Conservation (phyloP, 805 yeast genomes). For the Saitoella complicata region DNA sequence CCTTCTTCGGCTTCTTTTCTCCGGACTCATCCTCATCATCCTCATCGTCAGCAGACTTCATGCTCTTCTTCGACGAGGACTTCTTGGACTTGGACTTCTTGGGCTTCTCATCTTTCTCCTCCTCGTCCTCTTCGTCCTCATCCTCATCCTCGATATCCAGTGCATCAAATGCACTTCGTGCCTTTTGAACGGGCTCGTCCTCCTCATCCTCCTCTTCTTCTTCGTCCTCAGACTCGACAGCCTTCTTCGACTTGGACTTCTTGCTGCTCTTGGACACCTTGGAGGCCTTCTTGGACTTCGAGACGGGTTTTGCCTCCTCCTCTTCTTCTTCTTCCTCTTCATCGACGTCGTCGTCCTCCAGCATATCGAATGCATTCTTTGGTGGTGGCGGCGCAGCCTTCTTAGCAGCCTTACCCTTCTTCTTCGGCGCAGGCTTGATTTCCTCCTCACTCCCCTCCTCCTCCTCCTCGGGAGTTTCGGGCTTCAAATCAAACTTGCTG, state of each 20-base stretch:
- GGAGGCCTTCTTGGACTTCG: no score
- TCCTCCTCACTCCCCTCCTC: neutral
- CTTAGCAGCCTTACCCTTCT: neutral
- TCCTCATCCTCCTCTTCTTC: no score
- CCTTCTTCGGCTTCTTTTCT: neutral
- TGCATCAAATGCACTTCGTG: no score
- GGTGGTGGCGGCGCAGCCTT: neutral
- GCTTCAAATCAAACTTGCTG: no score
- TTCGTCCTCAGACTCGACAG: no score
- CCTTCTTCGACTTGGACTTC: no score
- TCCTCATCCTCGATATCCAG: neutral
- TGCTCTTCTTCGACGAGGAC: neutral
- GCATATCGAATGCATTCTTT: constrained; percentile 1
- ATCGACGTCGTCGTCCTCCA: constrained; percentile 1
- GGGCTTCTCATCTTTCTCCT: neutral
- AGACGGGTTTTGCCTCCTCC: neutral
- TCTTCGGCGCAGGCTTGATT: neutral
- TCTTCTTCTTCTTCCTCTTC: constrained; percentile 1
- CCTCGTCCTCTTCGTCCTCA: neutral
- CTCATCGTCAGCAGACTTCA: neutral
- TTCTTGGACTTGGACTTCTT: neutral
- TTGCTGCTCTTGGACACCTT: no score
- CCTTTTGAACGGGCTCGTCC: no score
- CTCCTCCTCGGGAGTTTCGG: neutral
- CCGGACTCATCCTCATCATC: neutral